A percentile compares a stretch with the other conserved stretches of the same genome.
phyloP scores from a whole-genome alignment of 306 rosid genomes.

The Echinosophora koreensis region DNA sequence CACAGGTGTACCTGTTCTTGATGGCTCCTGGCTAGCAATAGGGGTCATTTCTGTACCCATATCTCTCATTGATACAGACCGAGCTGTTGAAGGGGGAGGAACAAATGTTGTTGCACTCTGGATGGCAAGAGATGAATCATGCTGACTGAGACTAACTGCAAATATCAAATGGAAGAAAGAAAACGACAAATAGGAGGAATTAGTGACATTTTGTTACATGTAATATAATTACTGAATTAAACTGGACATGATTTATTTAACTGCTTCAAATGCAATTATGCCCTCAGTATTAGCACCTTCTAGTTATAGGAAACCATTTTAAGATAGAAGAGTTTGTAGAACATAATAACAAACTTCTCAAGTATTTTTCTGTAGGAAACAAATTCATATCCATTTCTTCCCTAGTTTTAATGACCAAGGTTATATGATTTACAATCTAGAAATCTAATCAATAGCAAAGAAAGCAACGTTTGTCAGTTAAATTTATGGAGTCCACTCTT shows the following conservation, averaged over 20 bases:
- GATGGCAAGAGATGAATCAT: slow-evolving; percentile 73
- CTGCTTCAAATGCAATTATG: slow-evolving; percentile 30
- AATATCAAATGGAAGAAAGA: slow-evolving; percentile 42
- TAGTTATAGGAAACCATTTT: slow-evolving; percentile 12
- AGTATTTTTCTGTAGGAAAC: slow-evolving; percentile 17
- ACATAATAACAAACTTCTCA: not conserved
- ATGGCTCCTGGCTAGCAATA: slow-evolving; percentile 97
- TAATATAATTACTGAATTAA: slow-evolving; percentile 18
- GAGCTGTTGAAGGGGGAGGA: slow-evolving; percentile 92
- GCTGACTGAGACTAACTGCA: slow-evolving; percentile 84
- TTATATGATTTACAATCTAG: not conserved
- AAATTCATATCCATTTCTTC: not conserved
- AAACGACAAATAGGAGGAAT: slow-evolving; percentile 29
- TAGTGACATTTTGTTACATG: slow-evolving; percentile 3
- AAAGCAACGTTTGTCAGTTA: not conserved
- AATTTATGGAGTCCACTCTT: not conserved
- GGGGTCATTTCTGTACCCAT: slow-evolving; percentile 99
- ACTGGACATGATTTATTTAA: slow-evolving; percentile 10
- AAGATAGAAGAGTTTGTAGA: slow-evolving; percentile 2
- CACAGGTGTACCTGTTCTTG: slow-evolving; percentile 95
- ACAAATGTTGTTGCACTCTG: slow-evolving; percentile 81
- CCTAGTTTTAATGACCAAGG: not conserved
- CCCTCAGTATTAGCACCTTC: slow-evolving; percentile 21
- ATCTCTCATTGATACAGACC: slow-evolving; percentile 98
- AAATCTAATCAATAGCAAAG: slow-evolving; percentile 4